These are phyloP conservation scores for Neonectria sp. DNA, from an alignment of 2,329 filamentous ascomycete species.

Conservation along the genomic window DNA sequence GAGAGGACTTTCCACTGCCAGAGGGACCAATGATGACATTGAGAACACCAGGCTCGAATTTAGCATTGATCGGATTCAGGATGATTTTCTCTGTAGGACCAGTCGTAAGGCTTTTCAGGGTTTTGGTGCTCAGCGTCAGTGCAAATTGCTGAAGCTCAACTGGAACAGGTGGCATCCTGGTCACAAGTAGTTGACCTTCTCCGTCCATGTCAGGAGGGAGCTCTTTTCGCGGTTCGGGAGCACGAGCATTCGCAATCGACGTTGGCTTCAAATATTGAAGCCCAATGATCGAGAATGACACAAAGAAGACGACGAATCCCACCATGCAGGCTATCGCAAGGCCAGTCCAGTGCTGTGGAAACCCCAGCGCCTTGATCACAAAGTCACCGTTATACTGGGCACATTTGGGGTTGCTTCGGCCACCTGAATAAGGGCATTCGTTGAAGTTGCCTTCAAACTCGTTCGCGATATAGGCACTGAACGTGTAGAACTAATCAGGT, in stretches of 20 bases:
- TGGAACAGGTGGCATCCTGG: constrained; percentile 70
- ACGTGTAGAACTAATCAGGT: constrained; percentile 73
- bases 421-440: constrained; percentile 75
- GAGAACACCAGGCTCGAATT: constrained; percentile 75
- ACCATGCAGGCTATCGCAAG: constrained; percentile 74
- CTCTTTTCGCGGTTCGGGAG: constrained; percentile 64
- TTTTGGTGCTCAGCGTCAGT: constrained; percentile 73
- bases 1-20: constrained; percentile 80
- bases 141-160: constrained; percentile 75
- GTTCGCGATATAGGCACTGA: constrained; percentile 78
- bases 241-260: constrained; percentile 73
- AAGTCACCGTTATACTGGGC: constrained; percentile 77
- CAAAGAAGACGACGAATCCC: constrained; percentile 75
- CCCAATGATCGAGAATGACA: constrained; percentile 70
- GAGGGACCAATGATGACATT: constrained; percentile 87
- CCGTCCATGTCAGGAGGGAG: constrained; percentile 78
- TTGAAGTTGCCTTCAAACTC: constrained; percentile 82
- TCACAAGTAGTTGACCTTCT: constrained; percentile 66
- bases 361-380: constrained; percentile 77
- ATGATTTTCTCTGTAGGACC: constrained; percentile 69
- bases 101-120: constrained; percentile 57
- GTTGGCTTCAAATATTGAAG: constrained; percentile 76
- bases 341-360: constrained; percentile 76
- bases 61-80: constrained; percentile 74
- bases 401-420: constrained; percentile 74